phyloP scores from a whole-genome alignment of 2,329 filamentous ascomycete species.

The Ophiostoma angusticollis region DNA sequence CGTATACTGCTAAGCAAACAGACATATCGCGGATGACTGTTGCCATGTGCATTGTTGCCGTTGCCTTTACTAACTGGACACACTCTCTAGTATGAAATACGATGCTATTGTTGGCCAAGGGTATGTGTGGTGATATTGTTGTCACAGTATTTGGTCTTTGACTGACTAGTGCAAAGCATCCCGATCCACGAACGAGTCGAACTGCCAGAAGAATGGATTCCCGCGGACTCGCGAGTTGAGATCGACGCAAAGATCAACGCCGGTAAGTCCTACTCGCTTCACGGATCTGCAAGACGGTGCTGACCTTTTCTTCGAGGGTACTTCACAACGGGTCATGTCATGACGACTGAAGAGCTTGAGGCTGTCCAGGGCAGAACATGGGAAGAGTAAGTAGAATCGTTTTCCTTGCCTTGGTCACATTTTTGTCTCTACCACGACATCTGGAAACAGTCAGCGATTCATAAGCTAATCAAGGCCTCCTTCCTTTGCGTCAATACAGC shows the following conservation, averaged over 20 bases:
- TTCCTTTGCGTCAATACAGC: slow-evolving; percentile 7
- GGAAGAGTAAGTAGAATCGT: slow-evolving; percentile 55
- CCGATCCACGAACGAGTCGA: slow-evolving; percentile 83
- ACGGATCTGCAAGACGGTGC: neutral
- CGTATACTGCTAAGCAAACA: too few species aligned
- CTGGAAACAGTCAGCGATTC: slow-evolving; percentile 8
- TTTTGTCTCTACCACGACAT: slow-evolving; percentile 7
- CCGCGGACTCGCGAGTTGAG: slow-evolving; percentile 89
- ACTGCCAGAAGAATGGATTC: slow-evolving; percentile 87
- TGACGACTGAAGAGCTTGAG: slow-evolving; percentile 74
- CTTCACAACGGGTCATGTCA: slow-evolving; percentile 79
- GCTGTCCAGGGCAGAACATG: slow-evolving; percentile 82
- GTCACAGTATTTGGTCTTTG: neutral
- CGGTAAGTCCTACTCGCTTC: slow-evolving; percentile 42
- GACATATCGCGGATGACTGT: too few species aligned
- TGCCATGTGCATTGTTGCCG: too few species aligned
- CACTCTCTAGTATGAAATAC: slow-evolving; percentile 60
- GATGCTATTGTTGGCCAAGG: slow-evolving; percentile 78
- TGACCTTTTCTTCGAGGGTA: slow-evolving; percentile 32
- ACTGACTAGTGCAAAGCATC: slow-evolving; percentile 35
- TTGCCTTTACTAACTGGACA: neutral
- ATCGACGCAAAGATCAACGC: slow-evolving; percentile 98
- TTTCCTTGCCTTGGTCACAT: neutral
- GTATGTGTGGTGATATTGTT: slow-evolving; percentile 26
- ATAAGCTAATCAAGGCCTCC: slow-evolving; percentile 14